phyloP scores from a whole-genome alignment of 2,329 filamentous ascomycete genomes.

The Rugonectria rugulosa region DNA sequence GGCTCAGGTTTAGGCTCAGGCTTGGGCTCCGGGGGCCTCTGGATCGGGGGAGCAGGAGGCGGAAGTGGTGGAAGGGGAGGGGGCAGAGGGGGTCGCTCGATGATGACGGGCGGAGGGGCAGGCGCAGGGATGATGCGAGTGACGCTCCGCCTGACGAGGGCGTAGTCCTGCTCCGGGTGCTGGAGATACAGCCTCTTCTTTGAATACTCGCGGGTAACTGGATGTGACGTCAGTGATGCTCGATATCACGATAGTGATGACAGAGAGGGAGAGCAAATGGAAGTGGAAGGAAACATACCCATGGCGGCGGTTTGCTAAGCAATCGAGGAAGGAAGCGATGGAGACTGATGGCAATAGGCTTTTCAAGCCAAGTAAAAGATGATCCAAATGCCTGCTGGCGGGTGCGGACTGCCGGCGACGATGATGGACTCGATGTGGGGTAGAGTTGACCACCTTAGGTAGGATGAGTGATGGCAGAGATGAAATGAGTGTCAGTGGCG shows the following conservation, averaged over 20 bases:
- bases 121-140: slow-evolving; percentile 48
- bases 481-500: slow-evolving; percentile 21
- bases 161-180: slow-evolving; percentile 49
- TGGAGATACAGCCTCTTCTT: slow-evolving; percentile 55
- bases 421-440: slow-evolving; percentile 25
- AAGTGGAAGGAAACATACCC: slow-evolving; percentile 31
- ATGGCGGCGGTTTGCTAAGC: slow-evolving; percentile 27
- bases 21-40: slow-evolving; percentile 20
- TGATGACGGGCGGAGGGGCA: slow-evolving; percentile 33
- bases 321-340: too few species aligned
- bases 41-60: slow-evolving; percentile 9
- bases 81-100: slow-evolving; percentile 32
- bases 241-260: slow-evolving; percentile 13
- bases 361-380: background rate
- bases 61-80: slow-evolving; percentile 26
- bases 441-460: slow-evolving; percentile 12
- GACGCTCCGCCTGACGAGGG: slow-evolving; percentile 45
- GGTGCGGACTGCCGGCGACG: background rate
- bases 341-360: slow-evolving; percentile 1
- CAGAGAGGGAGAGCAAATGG: slow-evolving; percentile 10
- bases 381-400: background rate
- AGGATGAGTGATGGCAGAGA: slow-evolving; percentile 2
- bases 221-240: slow-evolving; percentile 32
- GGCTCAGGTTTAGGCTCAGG: slow-evolving; percentile 30
- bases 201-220: slow-evolving; percentile 40